These are phyloP conservation scores for Teunomyces lycoperdinae DNA, from an alignment of 805 yeast species.

Conservation along the genomic window DNA sequence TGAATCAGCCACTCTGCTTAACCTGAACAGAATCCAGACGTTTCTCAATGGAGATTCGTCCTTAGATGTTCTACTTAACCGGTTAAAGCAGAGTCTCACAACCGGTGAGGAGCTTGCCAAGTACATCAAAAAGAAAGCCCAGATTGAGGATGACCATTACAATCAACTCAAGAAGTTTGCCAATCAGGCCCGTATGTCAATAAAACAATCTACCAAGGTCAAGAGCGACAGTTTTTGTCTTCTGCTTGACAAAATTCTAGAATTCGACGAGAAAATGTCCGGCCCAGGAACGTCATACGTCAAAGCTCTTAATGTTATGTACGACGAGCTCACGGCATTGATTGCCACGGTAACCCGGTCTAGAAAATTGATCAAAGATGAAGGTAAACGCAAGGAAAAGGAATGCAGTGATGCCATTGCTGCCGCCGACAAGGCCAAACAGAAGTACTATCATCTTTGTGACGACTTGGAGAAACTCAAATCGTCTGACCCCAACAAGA, in stretches of 20 bases:
- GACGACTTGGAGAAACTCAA: constrained; percentile 82
- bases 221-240: constrained; percentile 64
- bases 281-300: constrained; percentile 75
- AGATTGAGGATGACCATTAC: constrained; percentile 74
- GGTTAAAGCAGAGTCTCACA: constrained; percentile 75
- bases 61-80: constrained; percentile 63
- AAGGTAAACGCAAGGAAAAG: constrained; percentile 76
- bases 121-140: constrained; percentile 74
- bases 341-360: constrained; percentile 65
- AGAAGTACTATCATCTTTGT: constrained; percentile 69
- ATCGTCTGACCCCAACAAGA: constrained; percentile 78
- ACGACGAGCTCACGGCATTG: constrained; percentile 76
- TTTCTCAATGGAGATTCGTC: constrained; percentile 72
- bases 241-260: constrained; percentile 66
- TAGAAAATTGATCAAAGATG: constrained; percentile 79
- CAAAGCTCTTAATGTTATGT: constrained; percentile 77
- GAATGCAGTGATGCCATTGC: constrained; percentile 79
- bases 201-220: constrained; percentile 44
- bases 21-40: constrained; percentile 48
- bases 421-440: constrained; percentile 85
- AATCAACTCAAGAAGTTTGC: constrained; percentile 72
- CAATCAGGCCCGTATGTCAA: constrained; percentile 47
- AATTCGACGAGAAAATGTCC: constrained; percentile 70
- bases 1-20: constrained; percentile 13
- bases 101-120: constrained; percentile 84